Percentiles rank a stretch among this genome's conserved stretches.
phyloP scores from a whole-genome alignment of 805 yeast species.

The Wickerhamiella kurtzmanii region DNA sequence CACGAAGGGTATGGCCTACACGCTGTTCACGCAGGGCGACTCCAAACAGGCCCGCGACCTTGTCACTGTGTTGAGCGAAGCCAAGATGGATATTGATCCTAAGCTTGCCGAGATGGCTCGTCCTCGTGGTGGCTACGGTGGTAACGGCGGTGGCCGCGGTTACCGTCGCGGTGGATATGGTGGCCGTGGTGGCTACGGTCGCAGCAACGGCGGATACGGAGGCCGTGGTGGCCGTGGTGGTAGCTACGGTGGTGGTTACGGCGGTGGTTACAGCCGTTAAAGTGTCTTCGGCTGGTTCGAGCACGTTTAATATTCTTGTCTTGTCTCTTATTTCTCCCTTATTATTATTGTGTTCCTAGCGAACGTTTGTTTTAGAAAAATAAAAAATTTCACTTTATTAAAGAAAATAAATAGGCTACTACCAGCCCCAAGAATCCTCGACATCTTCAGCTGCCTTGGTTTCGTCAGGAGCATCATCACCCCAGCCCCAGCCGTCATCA shows the following conservation, averaged over 20 bases:
- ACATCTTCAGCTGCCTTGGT: slow-evolving; percentile 19
- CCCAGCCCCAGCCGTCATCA: slow-evolving; percentile 14
- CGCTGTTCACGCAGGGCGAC: slow-evolving; percentile 83
- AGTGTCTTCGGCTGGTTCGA: slow-evolving; percentile 1
- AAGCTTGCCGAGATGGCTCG: slow-evolving; percentile 65
- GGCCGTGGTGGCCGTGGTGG: slow-evolving; percentile 24
- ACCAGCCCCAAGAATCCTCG: slow-evolving; percentile 24
- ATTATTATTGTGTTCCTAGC: background rate
- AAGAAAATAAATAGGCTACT: background rate
- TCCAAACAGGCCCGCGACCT: slow-evolving; percentile 81
- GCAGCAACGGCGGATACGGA: slow-evolving; percentile 21
- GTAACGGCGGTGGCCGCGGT: slow-evolving; percentile 37
- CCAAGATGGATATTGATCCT: slow-evolving; percentile 79
- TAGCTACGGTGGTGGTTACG: background rate
- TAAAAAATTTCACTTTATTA: too few species aligned
- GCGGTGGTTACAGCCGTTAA: slow-evolving; percentile 9
- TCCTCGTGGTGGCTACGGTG: slow-evolving; percentile 56
- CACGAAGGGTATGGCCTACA: slow-evolving; percentile 85
- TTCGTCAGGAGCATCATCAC: slow-evolving; percentile 5
- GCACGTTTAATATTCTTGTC: slow-evolving; percentile 1
- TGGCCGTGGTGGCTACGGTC: slow-evolving; percentile 30
- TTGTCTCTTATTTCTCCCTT: too few species aligned
- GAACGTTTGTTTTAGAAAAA: too few species aligned
- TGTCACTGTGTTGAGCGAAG: slow-evolving; percentile 84
- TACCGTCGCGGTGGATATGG: slow-evolving; percentile 31